Conservation (phyloP, 2,329 filamentous ascomycete genomes). For the Talaromyces sp. region DNA sequence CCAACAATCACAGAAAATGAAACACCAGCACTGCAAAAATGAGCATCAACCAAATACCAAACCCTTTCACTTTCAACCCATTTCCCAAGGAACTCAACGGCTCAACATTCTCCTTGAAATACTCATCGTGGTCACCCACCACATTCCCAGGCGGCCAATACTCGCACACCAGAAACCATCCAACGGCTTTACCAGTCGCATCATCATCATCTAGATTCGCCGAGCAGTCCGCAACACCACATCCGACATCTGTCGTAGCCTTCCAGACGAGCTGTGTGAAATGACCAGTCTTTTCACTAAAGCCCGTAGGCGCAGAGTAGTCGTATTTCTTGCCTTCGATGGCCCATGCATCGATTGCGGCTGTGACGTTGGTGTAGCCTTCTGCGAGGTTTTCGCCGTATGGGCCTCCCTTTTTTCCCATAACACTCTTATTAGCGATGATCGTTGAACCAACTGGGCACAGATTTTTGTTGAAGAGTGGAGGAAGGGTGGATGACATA, state of each 20-base stretch:
- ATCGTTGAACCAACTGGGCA: no score
- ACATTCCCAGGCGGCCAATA: constrained; percentile 66
- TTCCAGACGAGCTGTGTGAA: constrained; percentile 73
- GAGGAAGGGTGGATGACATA: neutral
- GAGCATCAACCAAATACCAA: neutral
- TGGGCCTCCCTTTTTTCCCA: constrained; percentile 47
- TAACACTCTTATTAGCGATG: no score
- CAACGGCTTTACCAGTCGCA: constrained; percentile 30
- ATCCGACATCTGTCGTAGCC: constrained; percentile 57
- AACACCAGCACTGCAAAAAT: neutral
- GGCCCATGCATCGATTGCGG: constrained; percentile 63
- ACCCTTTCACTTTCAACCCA: neutral
- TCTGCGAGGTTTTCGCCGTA: constrained; percentile 71
- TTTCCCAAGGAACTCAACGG: constrained; percentile 1
- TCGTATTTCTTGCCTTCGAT: constrained; percentile 55
- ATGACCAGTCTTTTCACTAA: constrained; percentile 62
- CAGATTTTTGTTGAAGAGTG: no score
- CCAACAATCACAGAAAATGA: neutral
- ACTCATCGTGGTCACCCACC: constrained; percentile 25
- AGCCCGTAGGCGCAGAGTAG: constrained; percentile 52
- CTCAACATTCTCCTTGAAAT: constrained; percentile 31
- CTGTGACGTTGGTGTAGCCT: constrained; percentile 57
- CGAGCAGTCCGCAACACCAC: constrained; percentile 35
- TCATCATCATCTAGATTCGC: constrained; percentile 25
- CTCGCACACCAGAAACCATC: constrained; percentile 66